Conservation (phyloP, 2,329 filamentous ascomycete species). For the Ophiostoma novo-ulmi region DNA sequence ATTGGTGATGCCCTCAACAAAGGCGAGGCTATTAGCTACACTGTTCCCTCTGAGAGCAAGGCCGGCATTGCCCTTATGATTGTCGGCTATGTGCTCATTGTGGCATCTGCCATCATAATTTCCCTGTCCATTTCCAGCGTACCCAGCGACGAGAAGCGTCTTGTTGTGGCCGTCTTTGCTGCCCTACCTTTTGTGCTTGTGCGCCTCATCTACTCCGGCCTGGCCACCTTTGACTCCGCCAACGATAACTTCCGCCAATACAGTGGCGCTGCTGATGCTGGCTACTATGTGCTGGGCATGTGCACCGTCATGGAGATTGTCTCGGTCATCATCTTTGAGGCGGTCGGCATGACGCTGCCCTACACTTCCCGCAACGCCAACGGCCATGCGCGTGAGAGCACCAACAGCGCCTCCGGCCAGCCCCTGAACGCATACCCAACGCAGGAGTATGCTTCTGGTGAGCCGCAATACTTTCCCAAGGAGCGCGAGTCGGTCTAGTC, state of each 20-base stretch:
- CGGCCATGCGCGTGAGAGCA: background rate
- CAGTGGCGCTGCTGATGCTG: constrained; percentile 38
- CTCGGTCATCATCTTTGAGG: constrained; percentile 41
- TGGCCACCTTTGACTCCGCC: constrained; percentile 39
- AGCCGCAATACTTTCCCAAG: constrained; percentile 18
- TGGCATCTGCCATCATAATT: constrained; percentile 33
- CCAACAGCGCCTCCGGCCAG: constrained; percentile 16
- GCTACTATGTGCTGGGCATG: constrained; percentile 39
- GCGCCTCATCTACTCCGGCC: constrained; percentile 44
- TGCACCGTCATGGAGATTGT: constrained; percentile 47
- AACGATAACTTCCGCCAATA: constrained; percentile 41
- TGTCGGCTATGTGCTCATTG: constrained; percentile 37
- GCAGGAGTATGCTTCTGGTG: background rate
- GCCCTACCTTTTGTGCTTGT: constrained; percentile 47
- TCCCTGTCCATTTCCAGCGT: constrained; percentile 34
- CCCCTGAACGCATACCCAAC: constrained; percentile 4
- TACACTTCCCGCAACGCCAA: constrained; percentile 27
- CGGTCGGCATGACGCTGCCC: constrained; percentile 34
- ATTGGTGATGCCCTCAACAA: constrained; percentile 32
- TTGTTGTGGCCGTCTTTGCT: constrained; percentile 41
- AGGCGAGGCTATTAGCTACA: constrained; percentile 25
- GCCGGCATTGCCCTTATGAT: constrained; percentile 42
- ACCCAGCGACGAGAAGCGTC: constrained; percentile 42
- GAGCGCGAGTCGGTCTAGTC: constrained; percentile 15
- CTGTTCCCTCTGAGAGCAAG: constrained; percentile 34